A percentile compares a stretch with the other conserved stretches of the same genome.
Conservation (phyloP, 164 flowering plant genomes). For the Vitis rupestris region DNA sequence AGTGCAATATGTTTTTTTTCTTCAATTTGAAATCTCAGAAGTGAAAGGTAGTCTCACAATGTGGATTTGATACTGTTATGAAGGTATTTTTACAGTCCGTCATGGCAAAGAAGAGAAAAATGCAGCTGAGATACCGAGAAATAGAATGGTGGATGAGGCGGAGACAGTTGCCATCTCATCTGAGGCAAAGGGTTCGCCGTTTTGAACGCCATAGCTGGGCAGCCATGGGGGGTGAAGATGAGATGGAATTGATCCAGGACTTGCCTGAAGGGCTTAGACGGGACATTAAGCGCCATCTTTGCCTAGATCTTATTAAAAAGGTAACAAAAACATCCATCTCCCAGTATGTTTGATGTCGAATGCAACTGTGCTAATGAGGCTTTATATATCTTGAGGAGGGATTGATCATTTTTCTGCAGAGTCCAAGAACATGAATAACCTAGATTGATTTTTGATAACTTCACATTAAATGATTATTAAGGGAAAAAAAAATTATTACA, state of each 20-base stretch:
- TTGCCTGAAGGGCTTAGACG: conserved; percentile 90
- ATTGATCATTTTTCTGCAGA: too few relatives aligned
- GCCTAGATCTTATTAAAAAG: conserved; percentile 82
- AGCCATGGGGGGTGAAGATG: conserved; percentile 87
- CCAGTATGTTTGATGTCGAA: too few relatives aligned
- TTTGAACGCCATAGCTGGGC: conserved; percentile 84
- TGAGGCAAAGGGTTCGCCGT: conserved; percentile 83
- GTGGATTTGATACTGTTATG: background rate
- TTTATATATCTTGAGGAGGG: too few relatives aligned
- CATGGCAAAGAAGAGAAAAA: conserved; percentile 85
- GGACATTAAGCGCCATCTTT: conserved; percentile 87
- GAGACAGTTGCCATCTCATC: conserved; percentile 71
- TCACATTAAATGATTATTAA: too few relatives aligned
- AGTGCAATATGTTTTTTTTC: too few relatives aligned
- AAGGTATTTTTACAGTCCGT: conserved; percentile 88
- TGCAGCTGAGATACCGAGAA: conserved; percentile 81
- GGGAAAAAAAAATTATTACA: too few relatives aligned
- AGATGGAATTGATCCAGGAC: conserved; percentile 83
- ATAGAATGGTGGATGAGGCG: conserved; percentile 99
- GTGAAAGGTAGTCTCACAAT: background rate
- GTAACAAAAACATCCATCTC: conserved; percentile 25
- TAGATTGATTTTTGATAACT: background rate
- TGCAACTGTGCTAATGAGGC: too few relatives aligned
- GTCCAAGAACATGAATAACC: background rate
- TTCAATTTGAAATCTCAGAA: background rate